phyloP scores from a whole-genome alignment of 306 rosid species.

The Medicago truncatula region DNA sequence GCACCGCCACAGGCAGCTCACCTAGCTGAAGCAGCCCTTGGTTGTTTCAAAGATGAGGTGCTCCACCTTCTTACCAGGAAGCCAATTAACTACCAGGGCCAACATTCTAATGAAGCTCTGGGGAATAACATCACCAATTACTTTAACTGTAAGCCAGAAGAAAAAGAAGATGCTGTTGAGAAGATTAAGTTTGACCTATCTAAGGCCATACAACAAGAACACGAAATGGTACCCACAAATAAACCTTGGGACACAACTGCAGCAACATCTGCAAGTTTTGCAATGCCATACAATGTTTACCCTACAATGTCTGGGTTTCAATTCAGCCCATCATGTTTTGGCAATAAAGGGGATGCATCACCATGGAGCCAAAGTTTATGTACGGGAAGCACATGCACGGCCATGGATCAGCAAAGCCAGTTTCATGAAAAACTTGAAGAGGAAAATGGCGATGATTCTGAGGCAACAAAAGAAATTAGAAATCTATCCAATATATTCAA shows the following conservation, averaged over 20 bases:
- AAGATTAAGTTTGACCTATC: constrained; percentile 80
- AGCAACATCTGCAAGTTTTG: constrained; percentile 52
- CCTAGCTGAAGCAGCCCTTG: constrained; percentile 5
- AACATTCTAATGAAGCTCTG: constrained; percentile 47
- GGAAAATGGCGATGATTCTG: constrained; percentile 66
- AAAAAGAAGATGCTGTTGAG: constrained; percentile 56
- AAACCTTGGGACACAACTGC: constrained; percentile 71
- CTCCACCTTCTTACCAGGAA: constrained; percentile 47
- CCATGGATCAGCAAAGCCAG: constrained; percentile 66
- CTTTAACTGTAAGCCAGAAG: constrained; percentile 58
- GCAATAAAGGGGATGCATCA: constrained; percentile 71
- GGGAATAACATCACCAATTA: constrained; percentile 52
- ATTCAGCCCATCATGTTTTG: constrained; percentile 54
- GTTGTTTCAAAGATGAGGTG: constrained; percentile 2
- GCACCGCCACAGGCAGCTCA: not conserved
- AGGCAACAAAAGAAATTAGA: constrained; percentile 67
- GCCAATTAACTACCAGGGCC: constrained; percentile 69
- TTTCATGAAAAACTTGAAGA: constrained; percentile 63
- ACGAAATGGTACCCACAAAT: constrained; percentile 56
- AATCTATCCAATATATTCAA: constrained; percentile 71
- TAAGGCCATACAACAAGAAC: constrained; percentile 77
- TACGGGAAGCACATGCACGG: constrained; percentile 82
- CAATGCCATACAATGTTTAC: constrained; percentile 67
- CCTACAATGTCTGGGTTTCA: constrained; percentile 66
- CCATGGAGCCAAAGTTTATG: constrained; percentile 89